These are phyloP conservation scores for Gnaphalium uliginosum DNA, from an alignment of 129 eudicot species.

Conservation along the genomic window DNA sequence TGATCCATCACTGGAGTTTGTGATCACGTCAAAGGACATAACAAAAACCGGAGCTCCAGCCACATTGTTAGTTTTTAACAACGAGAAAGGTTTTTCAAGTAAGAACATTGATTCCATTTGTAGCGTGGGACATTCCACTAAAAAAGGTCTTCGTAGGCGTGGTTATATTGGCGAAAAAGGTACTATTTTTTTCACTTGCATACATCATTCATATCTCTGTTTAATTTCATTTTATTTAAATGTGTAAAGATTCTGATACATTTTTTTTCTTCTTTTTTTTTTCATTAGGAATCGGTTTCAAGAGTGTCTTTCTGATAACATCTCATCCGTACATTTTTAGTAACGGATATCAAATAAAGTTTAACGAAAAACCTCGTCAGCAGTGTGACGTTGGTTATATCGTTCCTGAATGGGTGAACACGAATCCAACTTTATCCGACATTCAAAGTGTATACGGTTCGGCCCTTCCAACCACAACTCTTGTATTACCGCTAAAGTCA, in stretches of 20 bases:
- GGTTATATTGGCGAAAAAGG: not conserved
- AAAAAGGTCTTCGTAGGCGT: not conserved
- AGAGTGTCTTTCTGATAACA: not conserved
- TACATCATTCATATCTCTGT: not conserved
- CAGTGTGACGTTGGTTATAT: not conserved
- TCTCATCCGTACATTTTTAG: not conserved
- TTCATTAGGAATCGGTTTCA: not conserved
- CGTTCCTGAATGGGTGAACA: not conserved
- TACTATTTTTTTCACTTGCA: not conserved
- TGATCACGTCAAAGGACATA: constrained; percentile 1
- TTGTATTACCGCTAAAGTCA: not conserved
- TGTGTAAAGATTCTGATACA: not conserved
- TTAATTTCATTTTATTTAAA: too few relatives aligned
- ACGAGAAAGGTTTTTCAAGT: not conserved
- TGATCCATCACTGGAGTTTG: not conserved
- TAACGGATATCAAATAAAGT: not conserved
- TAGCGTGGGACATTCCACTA: not conserved
- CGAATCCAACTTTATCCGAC: not conserved
- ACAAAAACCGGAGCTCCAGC: not conserved
- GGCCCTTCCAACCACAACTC: not conserved
- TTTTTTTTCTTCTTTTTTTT: not conserved
- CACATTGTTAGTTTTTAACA: not conserved
- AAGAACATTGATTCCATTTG: not conserved
- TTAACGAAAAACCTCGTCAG: not conserved
- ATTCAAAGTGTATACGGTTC: not conserved